A percentile compares a stretch with the other conserved stretches of the same genome.
Evolutionary conservation across 2,329 filamentous ascomycete genomes (phyloP).

Genomic region (Ophiosphaerella narmari): DNA sequence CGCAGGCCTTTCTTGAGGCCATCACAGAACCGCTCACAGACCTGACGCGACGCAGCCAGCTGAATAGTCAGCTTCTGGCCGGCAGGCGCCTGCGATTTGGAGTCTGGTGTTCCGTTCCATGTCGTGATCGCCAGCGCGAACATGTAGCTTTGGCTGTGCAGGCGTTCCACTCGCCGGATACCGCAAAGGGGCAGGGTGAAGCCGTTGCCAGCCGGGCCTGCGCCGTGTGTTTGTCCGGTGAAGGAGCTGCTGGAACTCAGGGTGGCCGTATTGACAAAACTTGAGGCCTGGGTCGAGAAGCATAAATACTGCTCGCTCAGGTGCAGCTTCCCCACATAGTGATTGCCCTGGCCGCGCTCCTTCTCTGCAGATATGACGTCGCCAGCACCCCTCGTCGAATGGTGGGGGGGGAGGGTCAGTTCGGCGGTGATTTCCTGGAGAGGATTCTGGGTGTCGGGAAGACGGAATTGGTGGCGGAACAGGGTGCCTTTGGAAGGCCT

Average conservation of each 20-base stretch:
- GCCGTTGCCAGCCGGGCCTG: conserved; percentile 90
- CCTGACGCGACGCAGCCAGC: conserved; percentile 83
- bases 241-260: conserved; percentile 80
- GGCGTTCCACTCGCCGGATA: conserved; percentile 86
- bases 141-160: conserved; percentile 89
- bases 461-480: conserved; percentile 95
- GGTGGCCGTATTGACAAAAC: conserved; percentile 80
- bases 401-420: conserved; percentile 78
- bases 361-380: conserved; percentile 57
- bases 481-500: conserved; percentile 89
- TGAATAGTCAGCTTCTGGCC: conserved; percentile 89
- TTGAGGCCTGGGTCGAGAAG: conserved; percentile 92
- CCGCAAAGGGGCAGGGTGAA: conserved; percentile 93
- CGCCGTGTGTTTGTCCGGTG: conserved; percentile 90
- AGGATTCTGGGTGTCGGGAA: conserved; percentile 88
- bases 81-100: conserved; percentile 54
- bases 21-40: conserved; percentile 95
- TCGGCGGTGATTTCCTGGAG: conserved; percentile 97
- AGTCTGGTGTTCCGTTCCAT: conserved; percentile 71
- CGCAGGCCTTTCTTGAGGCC: conserved; percentile 88
- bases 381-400: conserved; percentile 53
- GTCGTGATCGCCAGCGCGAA: conserved; percentile 95
- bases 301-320: conserved; percentile 93
- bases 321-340: conserved; percentile 91
- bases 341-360: conserved; percentile 73